Percentiles rank a stretch among this genome's conserved stretches.
Conservation (phyloP, 495 filamentous ascomycete species). For the Aspergillus carlsbadensis region DNA sequence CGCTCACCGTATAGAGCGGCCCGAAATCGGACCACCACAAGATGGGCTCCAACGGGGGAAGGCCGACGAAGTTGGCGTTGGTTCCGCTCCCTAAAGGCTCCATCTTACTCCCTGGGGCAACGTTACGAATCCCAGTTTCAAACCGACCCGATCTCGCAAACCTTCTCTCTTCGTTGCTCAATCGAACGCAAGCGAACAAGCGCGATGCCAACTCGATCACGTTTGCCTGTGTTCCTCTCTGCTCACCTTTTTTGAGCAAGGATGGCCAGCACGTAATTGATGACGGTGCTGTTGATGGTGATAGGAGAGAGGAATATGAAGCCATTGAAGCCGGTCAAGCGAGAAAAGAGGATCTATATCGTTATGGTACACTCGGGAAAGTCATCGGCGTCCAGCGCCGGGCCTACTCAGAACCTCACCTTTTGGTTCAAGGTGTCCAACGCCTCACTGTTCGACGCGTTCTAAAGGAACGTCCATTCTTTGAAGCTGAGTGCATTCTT, state of each 20-base stretch:
- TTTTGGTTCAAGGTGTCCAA: constrained; percentile 82
- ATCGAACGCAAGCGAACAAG: constrained; percentile 59
- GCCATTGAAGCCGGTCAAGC: constrained; percentile 57
- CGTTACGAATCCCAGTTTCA: constrained; percentile 71
- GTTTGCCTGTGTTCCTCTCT: constrained; percentile 80
- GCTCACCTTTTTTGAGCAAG: constrained; percentile 63
- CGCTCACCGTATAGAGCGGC: constrained; percentile 11
- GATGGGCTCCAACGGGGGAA: constrained; percentile 46
- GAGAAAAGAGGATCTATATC: constrained; percentile 70
- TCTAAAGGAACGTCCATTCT: constrained; percentile 75
- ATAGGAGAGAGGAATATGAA: constrained; percentile 39
- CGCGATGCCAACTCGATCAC: constrained; percentile 64
- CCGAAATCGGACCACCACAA: constrained; percentile 14
- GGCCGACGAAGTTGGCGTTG: constrained; percentile 61
- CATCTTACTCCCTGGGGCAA: constrained; percentile 79
- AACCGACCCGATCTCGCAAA: constrained; percentile 81
- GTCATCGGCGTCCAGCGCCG: constrained; percentile 81
- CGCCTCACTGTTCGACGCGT: constrained; percentile 75
- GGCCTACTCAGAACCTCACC: constrained; percentile 70
- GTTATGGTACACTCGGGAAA: constrained; percentile 74
- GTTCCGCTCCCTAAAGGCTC: constrained; percentile 71
- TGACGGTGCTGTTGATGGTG: constrained; percentile 40
- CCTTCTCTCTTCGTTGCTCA: constrained; percentile 73
- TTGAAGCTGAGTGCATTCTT: constrained; percentile 71
- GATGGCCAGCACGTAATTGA: constrained; percentile 71